Percentiles rank a stretch among this genome's conserved stretches.
Evolutionary conservation across 2,329 filamentous ascomycete genomes (phyloP).

Genomic region (Colletotrichum musicola): DNA sequence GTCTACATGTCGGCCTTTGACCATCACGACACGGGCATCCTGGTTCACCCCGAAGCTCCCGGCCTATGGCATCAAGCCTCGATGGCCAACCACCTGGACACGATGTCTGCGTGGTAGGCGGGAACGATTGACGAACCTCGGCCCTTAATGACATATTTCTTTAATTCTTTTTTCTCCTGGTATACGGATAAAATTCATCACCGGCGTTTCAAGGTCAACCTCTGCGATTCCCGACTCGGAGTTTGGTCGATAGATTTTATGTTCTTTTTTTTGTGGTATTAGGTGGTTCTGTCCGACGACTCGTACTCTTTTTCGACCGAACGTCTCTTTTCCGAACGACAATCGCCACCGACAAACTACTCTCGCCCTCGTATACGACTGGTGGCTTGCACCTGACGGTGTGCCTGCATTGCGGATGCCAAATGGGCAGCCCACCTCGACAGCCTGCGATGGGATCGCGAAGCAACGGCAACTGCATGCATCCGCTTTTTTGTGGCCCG

Average conservation of each 20-base stretch:
- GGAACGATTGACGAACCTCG: background rate
- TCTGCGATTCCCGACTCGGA: slow-evolving; percentile 30
- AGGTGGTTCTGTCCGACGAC: background rate
- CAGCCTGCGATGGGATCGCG: background rate
- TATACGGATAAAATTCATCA: slow-evolving; percentile 42
- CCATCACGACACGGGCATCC: slow-evolving; percentile 37
- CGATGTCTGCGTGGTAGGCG: background rate
- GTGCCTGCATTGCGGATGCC: background rate
- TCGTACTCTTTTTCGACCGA: background rate
- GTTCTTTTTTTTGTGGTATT: slow-evolving; percentile 19
- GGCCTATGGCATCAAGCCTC: background rate
- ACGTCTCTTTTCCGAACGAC: background rate
- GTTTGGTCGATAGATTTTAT: slow-evolving; percentile 39
- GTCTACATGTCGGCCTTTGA: slow-evolving; percentile 31
- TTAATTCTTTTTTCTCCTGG: slow-evolving; percentile 40
- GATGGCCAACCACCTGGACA: background rate
- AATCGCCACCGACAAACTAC: background rate
- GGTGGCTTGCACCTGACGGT: background rate
- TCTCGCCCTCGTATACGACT: background rate
- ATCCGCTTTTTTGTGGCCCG: slow-evolving; percentile 6
- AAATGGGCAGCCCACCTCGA: background rate
- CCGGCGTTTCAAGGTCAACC: slow-evolving; percentile 36
- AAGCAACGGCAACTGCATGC: slow-evolving; percentile 3
- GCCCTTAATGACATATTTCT: slow-evolving; percentile 42
- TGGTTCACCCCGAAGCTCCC: background rate